phyloP scores from a whole-genome alignment of 495 filamentous ascomycete genomes.

The Massariosphaeria phaeospora region DNA sequence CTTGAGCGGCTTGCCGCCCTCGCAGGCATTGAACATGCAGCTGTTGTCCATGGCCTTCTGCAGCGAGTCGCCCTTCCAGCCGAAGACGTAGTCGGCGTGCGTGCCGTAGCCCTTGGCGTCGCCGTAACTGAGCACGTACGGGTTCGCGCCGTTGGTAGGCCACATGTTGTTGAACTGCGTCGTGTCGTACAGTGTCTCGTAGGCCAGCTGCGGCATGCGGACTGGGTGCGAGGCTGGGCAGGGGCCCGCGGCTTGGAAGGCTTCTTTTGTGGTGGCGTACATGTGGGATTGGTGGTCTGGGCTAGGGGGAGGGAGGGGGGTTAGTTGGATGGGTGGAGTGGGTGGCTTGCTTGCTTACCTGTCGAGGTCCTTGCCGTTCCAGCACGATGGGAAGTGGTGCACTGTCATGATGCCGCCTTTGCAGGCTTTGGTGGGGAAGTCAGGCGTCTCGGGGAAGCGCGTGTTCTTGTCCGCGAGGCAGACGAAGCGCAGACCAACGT shows the following conservation, averaged over 20 bases:
- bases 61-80: slow-evolving; percentile 26
- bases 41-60: slow-evolving; percentile 22
- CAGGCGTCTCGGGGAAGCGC: slow-evolving; percentile 43
- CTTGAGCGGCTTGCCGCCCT: slow-evolving; percentile 19
- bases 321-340: too few relatives aligned
- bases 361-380: slow-evolving; percentile 30
- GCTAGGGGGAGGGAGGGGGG: slow-evolving; percentile 32
- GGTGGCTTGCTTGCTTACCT: neutral
- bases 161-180: slow-evolving; percentile 27
- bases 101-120: slow-evolving; percentile 22
- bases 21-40: slow-evolving; percentile 31
- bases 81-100: slow-evolving; percentile 29
- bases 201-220: slow-evolving; percentile 28
- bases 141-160: slow-evolving; percentile 20
- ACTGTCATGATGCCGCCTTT: slow-evolving; percentile 48
- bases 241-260: slow-evolving; percentile 9
- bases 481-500: slow-evolving; percentile 48
- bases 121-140: slow-evolving; percentile 14
- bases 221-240: slow-evolving; percentile 23
- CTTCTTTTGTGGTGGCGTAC: slow-evolving; percentile 19
- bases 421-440: slow-evolving; percentile 47
- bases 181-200: slow-evolving; percentile 28
- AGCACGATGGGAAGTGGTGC: slow-evolving; percentile 51
- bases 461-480: slow-evolving; percentile 43
- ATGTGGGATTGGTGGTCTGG: slow-evolving; percentile 13